phyloP scores from a whole-genome alignment of 371 early-diverging fungal species.

The Mortierella sp. region DNA sequence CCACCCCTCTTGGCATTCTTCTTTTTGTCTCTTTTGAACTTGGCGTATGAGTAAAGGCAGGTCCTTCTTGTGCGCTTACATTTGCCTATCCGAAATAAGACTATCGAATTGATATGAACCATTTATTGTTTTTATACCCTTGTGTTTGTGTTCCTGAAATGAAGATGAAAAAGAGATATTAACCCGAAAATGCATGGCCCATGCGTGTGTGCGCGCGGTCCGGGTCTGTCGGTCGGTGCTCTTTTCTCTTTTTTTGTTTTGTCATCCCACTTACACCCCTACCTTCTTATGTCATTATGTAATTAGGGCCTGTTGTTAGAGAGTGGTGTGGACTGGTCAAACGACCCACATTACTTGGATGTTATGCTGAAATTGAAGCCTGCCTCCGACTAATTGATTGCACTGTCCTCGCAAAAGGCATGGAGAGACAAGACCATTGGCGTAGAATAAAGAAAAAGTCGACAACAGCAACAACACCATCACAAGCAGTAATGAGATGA shows the following conservation, averaged over 20 bases:
- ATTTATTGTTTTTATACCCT: neutral
- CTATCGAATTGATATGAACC: neutral
- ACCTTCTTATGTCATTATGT: neutral
- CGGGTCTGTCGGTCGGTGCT: neutral
- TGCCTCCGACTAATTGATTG: neutral
- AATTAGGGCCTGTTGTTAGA: constrained; percentile 55
- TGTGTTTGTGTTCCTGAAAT: neutral
- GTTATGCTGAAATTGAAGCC: constrained; percentile 53
- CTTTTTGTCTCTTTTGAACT: neutral
- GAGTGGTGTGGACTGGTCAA: constrained; percentile 56
- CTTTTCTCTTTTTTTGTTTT: neutral
- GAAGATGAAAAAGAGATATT: neutral
- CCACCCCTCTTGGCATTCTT: neutral
- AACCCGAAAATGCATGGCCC: neutral
- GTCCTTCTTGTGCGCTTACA: too few relatives aligned
- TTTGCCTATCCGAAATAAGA: neutral
- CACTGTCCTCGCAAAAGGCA: neutral
- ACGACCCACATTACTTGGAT: constrained; percentile 54
- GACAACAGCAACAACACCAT: neutral
- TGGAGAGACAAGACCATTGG: neutral
- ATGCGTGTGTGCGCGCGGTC: neutral
- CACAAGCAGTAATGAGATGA: neutral
- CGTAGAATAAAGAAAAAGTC: neutral
- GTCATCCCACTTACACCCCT: neutral
- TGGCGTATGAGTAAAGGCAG: neutral